Base-by-base conservation (phyloP, 2,329 filamentous ascomycete species). In the Stagonosporopsis rhizophila region DNA sequence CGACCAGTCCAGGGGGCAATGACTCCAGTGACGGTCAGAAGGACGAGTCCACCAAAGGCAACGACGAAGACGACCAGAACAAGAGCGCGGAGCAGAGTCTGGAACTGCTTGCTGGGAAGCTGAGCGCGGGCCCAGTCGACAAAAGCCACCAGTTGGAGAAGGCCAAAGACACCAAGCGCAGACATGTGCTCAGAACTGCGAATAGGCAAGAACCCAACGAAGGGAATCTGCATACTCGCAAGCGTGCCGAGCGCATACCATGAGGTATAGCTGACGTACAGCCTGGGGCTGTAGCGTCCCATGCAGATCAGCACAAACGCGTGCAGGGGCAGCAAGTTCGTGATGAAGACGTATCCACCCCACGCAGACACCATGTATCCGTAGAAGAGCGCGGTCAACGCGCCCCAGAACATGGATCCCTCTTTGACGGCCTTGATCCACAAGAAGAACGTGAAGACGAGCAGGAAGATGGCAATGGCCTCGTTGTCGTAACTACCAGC, bases 291-390 rank as follows among this genome's bases (percentile, higher is more conserved):
- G 79, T 96, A 99, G 58, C 95, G 84, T 47, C 96, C 96, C 94
- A 99, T 99, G 80, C 90, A 91, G 72, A 99, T 89, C 66, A 99
- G 84, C 42, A 96, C 92, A 69, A 99, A 93, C 7, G 91, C 88
- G 78, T 99, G 95, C 66, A 99, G 86, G 34, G 95, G 95, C 57
- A 99, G 87, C 79, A 99, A 81, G 77, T 96, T 97, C 59, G 96
- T 99, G 74, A 99, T 99, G 85, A 99, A 99, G 71, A 96, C 95
- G 78, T 99, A 99, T 74, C 95, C 95, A 84, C 95, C 95, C 95
- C 95, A 99, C 17, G 96, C 96, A 44, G 94, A 95, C 63, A 99
- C 95, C 95, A 99, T 99, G 87, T 99, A 99, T 73, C 95, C 95
- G 79, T 99, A 99, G 81, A 96, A 98, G 52, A 99, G 84, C 39